A percentile compares a stretch with the other conserved stretches of the same genome.
phyloP scores from a whole-genome alignment of 176 grass and related monocot species.

The Eragrostis curvula region DNA sequence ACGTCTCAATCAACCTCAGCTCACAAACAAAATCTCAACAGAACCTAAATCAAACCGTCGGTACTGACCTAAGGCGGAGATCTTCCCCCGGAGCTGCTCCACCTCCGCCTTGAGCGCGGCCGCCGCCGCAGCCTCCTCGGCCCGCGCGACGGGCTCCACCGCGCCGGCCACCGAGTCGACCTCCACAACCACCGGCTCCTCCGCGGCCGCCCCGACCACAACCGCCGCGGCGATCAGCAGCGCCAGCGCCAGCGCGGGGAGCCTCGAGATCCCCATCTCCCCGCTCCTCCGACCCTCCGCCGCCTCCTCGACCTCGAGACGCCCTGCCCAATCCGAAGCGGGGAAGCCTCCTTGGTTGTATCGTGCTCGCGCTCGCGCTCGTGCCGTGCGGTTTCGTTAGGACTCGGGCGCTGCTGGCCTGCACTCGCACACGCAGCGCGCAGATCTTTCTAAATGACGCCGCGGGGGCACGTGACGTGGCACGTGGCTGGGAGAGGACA shows the following conservation, averaged over 20 bases:
- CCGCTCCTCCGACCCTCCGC: conserved; percentile 1
- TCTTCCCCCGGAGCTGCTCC: conserved; percentile 52
- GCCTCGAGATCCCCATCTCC: conserved; percentile 61
- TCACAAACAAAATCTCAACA: neutral
- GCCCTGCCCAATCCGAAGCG: conserved; percentile 4
- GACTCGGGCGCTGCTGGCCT: neutral
- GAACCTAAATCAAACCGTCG: neutral
- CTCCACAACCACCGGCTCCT: conserved; percentile 24
- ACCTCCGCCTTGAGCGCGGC: conserved; percentile 44
- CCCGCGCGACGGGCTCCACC: conserved; percentile 24
- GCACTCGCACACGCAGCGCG: neutral
- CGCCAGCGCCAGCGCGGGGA: neutral
- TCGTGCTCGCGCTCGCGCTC: neutral
- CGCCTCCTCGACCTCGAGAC: conserved; percentile 37
- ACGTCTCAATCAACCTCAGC: neutral
- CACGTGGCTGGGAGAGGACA: conserved; percentile 6
- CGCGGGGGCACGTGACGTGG: conserved; percentile 22
- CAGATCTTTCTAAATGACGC: conserved; percentile 9
- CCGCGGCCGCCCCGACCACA: conserved; percentile 7
- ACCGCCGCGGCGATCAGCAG: conserved; percentile 38
- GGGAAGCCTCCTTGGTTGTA: conserved; percentile 7
- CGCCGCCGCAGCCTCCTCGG: conserved; percentile 28
- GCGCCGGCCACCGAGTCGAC: neutral
- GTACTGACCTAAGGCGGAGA: conserved; percentile 55
- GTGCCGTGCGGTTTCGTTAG: neutral